These are phyloP conservation scores for Babesia divergens DNA, from an alignment of 169 alveolate species.

Conservation along the genomic window DNA sequence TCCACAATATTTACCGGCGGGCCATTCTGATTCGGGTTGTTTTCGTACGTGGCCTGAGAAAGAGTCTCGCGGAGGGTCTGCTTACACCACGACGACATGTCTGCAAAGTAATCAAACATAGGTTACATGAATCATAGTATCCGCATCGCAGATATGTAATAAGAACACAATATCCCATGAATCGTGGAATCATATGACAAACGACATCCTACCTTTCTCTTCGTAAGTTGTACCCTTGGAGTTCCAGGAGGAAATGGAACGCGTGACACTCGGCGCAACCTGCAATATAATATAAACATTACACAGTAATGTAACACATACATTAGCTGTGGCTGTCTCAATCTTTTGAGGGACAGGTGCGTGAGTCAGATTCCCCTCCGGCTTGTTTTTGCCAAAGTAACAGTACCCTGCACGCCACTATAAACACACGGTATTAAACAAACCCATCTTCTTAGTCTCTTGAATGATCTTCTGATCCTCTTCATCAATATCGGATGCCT, in stretches of 20 bases:
- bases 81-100: constrained; percentile 64
- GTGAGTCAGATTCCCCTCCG: constrained; percentile 54
- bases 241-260: constrained; percentile 81
- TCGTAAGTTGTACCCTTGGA: constrained; percentile 83
- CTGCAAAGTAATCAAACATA: not conserved
- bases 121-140: not conserved
- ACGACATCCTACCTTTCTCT: constrained; percentile 70
- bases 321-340: constrained; percentile 40
- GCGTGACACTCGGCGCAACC: constrained; percentile 5
- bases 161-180: not conserved
- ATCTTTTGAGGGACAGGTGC: constrained; percentile 52
- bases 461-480: constrained; percentile 80
- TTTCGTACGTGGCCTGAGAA: constrained; percentile 51
- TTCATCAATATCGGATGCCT: constrained; percentile 76
- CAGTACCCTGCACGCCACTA: constrained; percentile 66
- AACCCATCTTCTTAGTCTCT: constrained; percentile 83
- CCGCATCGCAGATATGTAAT: not conserved
- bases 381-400: constrained; percentile 74
- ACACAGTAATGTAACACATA: not conserved
- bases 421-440: not conserved
- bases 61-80: constrained; percentile 49
- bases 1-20: constrained; percentile 61
- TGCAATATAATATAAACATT: constrained; percentile 11
- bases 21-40: constrained; percentile 49
- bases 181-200: not conserved